Evolutionary conservation across 1,284 basidiomycete genomes (phyloP).

Genomic region (Trichosporon sp.): DNA sequence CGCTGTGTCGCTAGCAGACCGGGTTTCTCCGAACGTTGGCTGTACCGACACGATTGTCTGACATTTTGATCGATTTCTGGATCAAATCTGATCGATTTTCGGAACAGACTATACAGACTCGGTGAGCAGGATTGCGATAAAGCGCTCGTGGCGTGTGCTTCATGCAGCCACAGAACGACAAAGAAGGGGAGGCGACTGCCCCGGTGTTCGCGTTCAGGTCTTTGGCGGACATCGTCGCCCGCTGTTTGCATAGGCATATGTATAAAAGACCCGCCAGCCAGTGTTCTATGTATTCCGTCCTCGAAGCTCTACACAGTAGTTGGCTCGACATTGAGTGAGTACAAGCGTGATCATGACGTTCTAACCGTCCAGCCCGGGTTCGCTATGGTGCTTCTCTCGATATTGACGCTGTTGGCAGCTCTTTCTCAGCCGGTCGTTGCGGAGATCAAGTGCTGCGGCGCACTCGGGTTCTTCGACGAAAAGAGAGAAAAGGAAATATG

Average conservation of each 20-base stretch:
- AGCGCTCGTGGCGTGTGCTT: too few relatives aligned
- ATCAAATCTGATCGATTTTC: background rate
- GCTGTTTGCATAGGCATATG: too few relatives aligned
- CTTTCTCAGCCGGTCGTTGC: background rate
- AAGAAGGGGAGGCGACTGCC: too few relatives aligned
- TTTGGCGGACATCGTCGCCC: too few relatives aligned
- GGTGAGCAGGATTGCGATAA: too few relatives aligned
- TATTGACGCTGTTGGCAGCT: background rate
- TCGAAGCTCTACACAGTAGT: background rate
- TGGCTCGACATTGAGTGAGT: background rate
- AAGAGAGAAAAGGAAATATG: background rate
- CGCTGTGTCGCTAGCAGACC: too few relatives aligned
- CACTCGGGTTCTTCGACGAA: background rate
- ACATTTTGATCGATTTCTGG: background rate
- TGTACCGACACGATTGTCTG: background rate
- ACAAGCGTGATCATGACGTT: too few relatives aligned
- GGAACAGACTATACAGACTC: background rate
- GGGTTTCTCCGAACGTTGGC: background rate
- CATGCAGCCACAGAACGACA: too few relatives aligned
- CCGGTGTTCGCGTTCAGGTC: too few relatives aligned
- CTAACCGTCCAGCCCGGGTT: too few relatives aligned
- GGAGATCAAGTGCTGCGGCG: background rate
- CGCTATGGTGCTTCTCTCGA: background rate
- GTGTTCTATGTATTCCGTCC: too few relatives aligned
- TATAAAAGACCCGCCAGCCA: too few relatives aligned